Conservation (phyloP, 192 early-diverging fungal species). For the Mortierella hygrophila region DNA sequence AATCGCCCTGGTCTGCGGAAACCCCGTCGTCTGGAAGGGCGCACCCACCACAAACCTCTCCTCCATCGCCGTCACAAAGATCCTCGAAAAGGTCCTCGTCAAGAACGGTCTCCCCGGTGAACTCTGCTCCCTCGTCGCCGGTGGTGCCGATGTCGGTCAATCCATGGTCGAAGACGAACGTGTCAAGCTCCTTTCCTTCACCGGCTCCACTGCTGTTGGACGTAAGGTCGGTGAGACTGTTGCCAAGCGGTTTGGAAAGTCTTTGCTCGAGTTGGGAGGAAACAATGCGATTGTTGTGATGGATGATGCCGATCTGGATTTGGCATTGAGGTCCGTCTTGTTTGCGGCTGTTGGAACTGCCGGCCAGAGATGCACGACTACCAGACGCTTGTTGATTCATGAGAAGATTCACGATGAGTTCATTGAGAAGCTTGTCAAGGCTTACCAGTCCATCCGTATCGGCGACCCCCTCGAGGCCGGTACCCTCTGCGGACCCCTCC, state of each 20-base stretch:
- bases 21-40: conserved; percentile 93
- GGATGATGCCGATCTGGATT: conserved; percentile 90
- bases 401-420: conserved; percentile 89
- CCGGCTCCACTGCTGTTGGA: conserved; percentile 86
- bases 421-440: conserved; percentile 80
- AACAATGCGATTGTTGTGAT: conserved; percentile 97
- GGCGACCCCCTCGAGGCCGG: conserved; percentile 89
- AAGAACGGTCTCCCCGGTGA: conserved; percentile 85
- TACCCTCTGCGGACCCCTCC: conserved; percentile 92
- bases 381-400: conserved; percentile 91
- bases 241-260: conserved; percentile 89
- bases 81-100: conserved; percentile 86
- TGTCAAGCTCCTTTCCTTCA: conserved; percentile 89
- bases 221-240: conserved; percentile 83
- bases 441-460: conserved; percentile 89
- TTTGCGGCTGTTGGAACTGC: conserved; percentile 98
- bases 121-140: conserved; percentile 85
- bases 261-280: conserved; percentile 91
- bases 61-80: conserved; percentile 90
- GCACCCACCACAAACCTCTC: conserved; percentile 82
- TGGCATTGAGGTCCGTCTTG: conserved; percentile 86
- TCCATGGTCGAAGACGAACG: conserved; percentile 77
- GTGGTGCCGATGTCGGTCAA: conserved; percentile 88
- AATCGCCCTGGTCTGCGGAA: conserved; percentile 89
- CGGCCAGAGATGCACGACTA: conserved; percentile 95